Evolutionary conservation across 1,284 basidiomycete genomes (phyloP).

Genomic region (Cutaneotrichosporon cavernicola): DNA sequence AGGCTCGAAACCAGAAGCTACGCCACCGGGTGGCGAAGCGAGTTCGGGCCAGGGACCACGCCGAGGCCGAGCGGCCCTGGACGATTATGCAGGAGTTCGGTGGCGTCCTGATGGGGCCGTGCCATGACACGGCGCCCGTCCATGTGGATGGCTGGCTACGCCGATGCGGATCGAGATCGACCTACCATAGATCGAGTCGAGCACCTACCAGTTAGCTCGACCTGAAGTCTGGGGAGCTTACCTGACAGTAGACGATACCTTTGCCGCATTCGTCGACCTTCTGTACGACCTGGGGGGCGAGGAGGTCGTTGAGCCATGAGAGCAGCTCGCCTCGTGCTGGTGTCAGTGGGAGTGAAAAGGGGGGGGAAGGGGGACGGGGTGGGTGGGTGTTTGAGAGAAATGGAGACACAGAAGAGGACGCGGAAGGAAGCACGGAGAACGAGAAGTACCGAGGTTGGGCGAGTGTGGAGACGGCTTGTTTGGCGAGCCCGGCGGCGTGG

Average conservation of each 20-base stretch:
- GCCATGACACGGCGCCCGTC: conserved; percentile 1
- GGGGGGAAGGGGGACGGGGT: not conserved
- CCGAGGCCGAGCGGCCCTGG: not conserved
- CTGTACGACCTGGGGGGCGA: conserved; percentile 69
- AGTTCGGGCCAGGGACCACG: no score
- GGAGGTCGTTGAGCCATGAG: conserved; percentile 90
- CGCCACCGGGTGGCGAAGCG: not conserved
- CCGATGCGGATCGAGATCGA: not conserved
- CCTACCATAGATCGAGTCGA: conserved; percentile 88
- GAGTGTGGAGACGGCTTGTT: conserved; percentile 3
- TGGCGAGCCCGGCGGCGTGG: not conserved
- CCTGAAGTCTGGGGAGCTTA: conserved; percentile 15
- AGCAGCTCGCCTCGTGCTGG: conserved; percentile 75
- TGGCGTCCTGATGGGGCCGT: not conserved
- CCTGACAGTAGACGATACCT: conserved; percentile 84
- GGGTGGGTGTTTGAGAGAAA: not conserved
- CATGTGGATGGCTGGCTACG: not conserved
- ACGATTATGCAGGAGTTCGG: no score
- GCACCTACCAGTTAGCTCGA: conserved; percentile 55
- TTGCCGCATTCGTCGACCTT: conserved; percentile 94
- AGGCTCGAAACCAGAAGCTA: not conserved
- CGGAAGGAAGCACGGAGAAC: not conserved
- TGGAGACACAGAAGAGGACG: not conserved
- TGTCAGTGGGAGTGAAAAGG: not conserved
- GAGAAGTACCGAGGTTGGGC: conserved; percentile 7